Percentiles rank a stretch among this genome's conserved stretches.
Conservation (phyloP, 2,329 filamentous ascomycete genomes). For the Cordyceps pruinosa region DNA sequence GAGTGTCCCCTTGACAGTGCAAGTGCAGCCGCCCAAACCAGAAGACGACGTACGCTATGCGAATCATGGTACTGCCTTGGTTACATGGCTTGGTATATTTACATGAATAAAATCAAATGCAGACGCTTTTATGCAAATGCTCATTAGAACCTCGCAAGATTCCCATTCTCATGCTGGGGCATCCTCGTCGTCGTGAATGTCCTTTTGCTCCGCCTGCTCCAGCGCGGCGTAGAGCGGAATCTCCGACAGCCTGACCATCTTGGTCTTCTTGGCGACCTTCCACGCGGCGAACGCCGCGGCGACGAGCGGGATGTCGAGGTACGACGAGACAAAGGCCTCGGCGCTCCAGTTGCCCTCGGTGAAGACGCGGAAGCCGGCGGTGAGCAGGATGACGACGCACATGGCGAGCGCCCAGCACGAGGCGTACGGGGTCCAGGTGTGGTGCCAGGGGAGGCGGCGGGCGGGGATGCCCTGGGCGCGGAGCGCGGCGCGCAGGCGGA, state of each 20-base stretch:
- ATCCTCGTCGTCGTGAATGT: neutral
- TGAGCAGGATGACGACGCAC: slow-evolving; percentile 59
- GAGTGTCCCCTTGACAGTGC: neutral
- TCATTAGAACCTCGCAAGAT: neutral
- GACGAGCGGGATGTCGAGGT: slow-evolving; percentile 56
- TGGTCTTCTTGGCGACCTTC: slow-evolving; percentile 60
- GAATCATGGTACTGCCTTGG: neutral
- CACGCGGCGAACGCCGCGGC: slow-evolving; percentile 51
- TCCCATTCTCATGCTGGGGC: neutral
- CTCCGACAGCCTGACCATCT: slow-evolving; percentile 41
- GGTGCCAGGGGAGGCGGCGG: slow-evolving; percentile 52
- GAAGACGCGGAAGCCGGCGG: slow-evolving; percentile 60
- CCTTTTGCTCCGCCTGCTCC: slow-evolving; percentile 33
- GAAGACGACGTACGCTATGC: neutral
- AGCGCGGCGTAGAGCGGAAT: slow-evolving; percentile 49
- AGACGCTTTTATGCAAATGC: neutral
- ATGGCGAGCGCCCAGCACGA: slow-evolving; percentile 55
- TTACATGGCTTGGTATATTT: neutral
- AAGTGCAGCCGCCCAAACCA: neutral
- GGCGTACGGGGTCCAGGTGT: slow-evolving; percentile 53
- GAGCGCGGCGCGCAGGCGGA: slow-evolving; percentile 48
- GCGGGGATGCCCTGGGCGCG: slow-evolving; percentile 46
- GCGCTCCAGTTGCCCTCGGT: slow-evolving; percentile 52
- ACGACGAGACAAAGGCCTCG: slow-evolving; percentile 53
- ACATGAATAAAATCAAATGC: neutral